Evolutionary conservation across 2,329 filamentous ascomycete species (phyloP).

Genomic region (Raffaelea arxii): DNA sequence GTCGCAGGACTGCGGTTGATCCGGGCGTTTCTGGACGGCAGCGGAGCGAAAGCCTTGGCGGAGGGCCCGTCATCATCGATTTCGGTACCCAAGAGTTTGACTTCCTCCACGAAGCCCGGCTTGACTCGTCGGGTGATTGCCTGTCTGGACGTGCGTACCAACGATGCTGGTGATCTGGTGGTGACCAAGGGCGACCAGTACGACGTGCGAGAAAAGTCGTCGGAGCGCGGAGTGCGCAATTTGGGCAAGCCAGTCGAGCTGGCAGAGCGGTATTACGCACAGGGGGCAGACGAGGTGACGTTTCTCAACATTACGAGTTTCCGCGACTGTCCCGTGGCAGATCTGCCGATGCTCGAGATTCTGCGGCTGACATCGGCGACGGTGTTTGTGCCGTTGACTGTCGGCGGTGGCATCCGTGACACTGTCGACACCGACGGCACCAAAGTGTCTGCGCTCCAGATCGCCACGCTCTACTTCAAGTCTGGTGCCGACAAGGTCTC

Average conservation of each 20-base stretch:
- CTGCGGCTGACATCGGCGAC: conserved; percentile 76
- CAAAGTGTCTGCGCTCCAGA: conserved; percentile 78
- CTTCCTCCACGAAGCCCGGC: conserved; percentile 32
- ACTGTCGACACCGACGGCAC: conserved; percentile 82
- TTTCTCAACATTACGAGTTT: conserved; percentile 99
- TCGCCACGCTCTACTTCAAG: conserved; percentile 95
- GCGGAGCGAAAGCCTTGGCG: conserved; percentile 42
- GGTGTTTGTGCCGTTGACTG: conserved; percentile 91
- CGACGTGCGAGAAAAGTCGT: conserved; percentile 84
- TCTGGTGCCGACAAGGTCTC: conserved; percentile 95
- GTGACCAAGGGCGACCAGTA: conserved; percentile 99
- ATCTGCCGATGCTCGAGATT: conserved; percentile 93
- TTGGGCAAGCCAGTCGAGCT: conserved; percentile 95
- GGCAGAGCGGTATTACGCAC: conserved; percentile 87
- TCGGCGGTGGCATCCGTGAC: conserved; percentile 92
- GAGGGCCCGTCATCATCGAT: conserved; percentile 5
- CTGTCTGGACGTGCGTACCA: conserved; percentile 89
- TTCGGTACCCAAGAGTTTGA: too few species aligned
- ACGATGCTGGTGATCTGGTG: conserved; percentile 88
- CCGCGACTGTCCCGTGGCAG: conserved; percentile 84
- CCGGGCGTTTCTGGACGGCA: conserved; percentile 75
- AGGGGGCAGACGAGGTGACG: conserved; percentile 92
- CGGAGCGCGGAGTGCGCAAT: conserved; percentile 66
- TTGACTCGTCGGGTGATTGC: conserved; percentile 91
- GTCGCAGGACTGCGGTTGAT: conserved; percentile 76